These are phyloP conservation scores for Acer campestre DNA, from an alignment of 345 rosid species.

Conservation along the genomic window DNA sequence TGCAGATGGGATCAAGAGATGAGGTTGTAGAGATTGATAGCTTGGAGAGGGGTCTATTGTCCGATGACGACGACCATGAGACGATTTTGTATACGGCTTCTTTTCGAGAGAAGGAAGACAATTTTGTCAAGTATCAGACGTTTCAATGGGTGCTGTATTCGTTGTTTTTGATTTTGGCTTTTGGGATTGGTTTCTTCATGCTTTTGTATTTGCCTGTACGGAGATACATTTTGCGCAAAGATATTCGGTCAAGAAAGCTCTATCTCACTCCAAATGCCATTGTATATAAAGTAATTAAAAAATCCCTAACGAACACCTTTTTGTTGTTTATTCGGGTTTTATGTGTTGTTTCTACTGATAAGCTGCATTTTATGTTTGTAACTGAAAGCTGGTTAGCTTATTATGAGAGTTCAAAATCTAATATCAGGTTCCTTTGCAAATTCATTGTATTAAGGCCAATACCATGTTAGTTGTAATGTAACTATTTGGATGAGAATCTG, in stretches of 20 bases:
- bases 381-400: not conserved
- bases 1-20: slow-evolving; percentile 49
- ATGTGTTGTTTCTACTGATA: not conserved
- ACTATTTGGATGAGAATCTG: not conserved
- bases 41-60: slow-evolving; percentile 54
- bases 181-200: slow-evolving; percentile 75
- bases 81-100: slow-evolving; percentile 54
- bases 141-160: slow-evolving; percentile 63
- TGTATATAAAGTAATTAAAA: slow-evolving; percentile 54
- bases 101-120: slow-evolving; percentile 56
- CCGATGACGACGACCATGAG: slow-evolving; percentile 30
- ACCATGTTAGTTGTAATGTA: not conserved
- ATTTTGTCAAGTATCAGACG: slow-evolving; percentile 54
- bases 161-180: slow-evolving; percentile 55
- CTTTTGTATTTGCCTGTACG: slow-evolving; percentile 60
- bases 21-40: slow-evolving; percentile 58
- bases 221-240: slow-evolving; percentile 55
- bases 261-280: slow-evolving; percentile 64
- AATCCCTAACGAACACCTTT: not conserved
- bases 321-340: not conserved
- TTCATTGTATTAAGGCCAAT: not conserved
- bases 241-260: slow-evolving; percentile 63
- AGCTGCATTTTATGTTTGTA: not conserved
- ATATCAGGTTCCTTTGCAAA: not conserved
- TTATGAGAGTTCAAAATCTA: not conserved